These are phyloP conservation scores for Saccharata proteae DNA, from an alignment of 2,329 filamentous ascomycete species.

Conservation along the genomic window DNA sequence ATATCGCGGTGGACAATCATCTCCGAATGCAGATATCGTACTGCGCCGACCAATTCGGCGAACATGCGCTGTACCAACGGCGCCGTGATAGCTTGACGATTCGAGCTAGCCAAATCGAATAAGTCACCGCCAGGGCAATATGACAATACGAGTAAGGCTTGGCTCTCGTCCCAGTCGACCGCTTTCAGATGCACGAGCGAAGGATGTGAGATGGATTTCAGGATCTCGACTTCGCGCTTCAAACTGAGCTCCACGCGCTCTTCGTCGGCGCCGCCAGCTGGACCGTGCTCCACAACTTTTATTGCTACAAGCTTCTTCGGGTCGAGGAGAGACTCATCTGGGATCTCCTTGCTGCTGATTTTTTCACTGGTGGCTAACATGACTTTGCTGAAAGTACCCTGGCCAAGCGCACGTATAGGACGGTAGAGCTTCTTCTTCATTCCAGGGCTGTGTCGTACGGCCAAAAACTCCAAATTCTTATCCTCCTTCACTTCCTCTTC, in stretches of 20 bases:
- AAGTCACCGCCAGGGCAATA: constrained; percentile 92
- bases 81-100: constrained; percentile 55
- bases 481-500: constrained; percentile 33
- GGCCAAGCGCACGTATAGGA: constrained; percentile 67
- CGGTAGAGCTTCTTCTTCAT: constrained; percentile 68
- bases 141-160: constrained; percentile 74
- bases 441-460: constrained; percentile 44
- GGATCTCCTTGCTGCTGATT: constrained; percentile 26
- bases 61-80: constrained; percentile 72
- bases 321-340: constrained; percentile 40
- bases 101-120: constrained; percentile 76
- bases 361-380: constrained; percentile 77
- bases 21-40: constrained; percentile 71
- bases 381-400: constrained; percentile 92
- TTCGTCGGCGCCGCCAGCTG: constrained; percentile 83
- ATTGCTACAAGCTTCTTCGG: constrained; percentile 82
- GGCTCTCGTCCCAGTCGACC: constrained; percentile 71
- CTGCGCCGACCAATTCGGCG: constrained; percentile 73
- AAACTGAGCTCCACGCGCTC: constrained; percentile 86
- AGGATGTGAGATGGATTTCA: constrained; percentile 78
- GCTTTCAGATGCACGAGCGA: constrained; percentile 85
- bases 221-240: constrained; percentile 88
- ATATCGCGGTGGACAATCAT: constrained; percentile 94
- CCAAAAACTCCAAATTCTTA: constrained; percentile 27
- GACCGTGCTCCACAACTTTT: constrained; percentile 91